phyloP scores from a whole-genome alignment of 2,329 filamentous ascomycete species.

The Lasiodiplodia sp. region DNA sequence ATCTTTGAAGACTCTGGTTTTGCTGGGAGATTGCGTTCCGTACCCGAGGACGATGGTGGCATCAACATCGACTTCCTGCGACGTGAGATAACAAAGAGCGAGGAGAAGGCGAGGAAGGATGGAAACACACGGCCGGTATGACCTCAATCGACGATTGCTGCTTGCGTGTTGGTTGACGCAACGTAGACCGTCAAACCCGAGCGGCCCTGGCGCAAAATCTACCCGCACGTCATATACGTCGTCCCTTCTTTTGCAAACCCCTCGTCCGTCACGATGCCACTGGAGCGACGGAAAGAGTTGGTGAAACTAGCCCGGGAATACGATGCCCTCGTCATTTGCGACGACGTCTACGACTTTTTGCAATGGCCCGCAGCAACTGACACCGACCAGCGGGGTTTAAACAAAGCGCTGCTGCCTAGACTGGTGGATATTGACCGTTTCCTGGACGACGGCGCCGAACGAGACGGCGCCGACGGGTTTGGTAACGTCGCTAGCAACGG shows the following conservation, averaged over 20 bases:
- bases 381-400: slow-evolving; percentile 38
- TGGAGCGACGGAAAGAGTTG: slow-evolving; percentile 70
- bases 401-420: slow-evolving; percentile 66
- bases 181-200: slow-evolving; percentile 61
- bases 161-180: slow-evolving; percentile 24
- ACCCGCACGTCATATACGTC: slow-evolving; percentile 85
- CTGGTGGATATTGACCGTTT: slow-evolving; percentile 79
- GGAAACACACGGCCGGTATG: slow-evolving; percentile 55
- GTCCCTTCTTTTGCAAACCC: slow-evolving; percentile 92
- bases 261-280: slow-evolving; percentile 80
- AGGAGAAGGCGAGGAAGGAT: slow-evolving; percentile 49
- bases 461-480: slow-evolving; percentile 64
- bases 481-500: slow-evolving; percentile 87
- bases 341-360: slow-evolving; percentile 95
- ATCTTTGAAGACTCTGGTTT: slow-evolving; percentile 87
- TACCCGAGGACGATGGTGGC: slow-evolving; percentile 80
- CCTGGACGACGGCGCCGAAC: slow-evolving; percentile 64
- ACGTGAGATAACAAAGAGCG: slow-evolving; percentile 57
- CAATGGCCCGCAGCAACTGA: slow-evolving; percentile 69
- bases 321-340: slow-evolving; percentile 82
- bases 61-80: slow-evolving; percentile 71
- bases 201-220: slow-evolving; percentile 74
- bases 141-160: slow-evolving; percentile 12
- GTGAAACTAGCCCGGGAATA: slow-evolving; percentile 78
- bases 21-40: slow-evolving; percentile 67